Conservation (phyloP, 2,329 filamentous ascomycete species). For the Alternaria triticina region DNA sequence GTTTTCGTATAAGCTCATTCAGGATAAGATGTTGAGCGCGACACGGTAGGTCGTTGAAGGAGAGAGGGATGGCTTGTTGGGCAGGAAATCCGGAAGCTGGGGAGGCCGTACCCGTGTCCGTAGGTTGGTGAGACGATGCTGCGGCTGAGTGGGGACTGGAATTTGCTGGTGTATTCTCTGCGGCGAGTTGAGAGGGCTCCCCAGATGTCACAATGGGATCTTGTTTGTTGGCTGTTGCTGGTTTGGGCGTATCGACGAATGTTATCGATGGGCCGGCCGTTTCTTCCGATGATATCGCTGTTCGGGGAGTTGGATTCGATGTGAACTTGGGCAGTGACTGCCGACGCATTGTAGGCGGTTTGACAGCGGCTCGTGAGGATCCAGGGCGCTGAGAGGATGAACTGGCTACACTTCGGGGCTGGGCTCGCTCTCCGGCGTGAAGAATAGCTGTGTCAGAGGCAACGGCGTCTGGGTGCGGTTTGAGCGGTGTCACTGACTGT, state of each 20-base stretch:
- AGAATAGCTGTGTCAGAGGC: slow-evolving; percentile 40
- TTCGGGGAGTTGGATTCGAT: slow-evolving; percentile 74
- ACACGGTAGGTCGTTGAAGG: slow-evolving; percentile 85
- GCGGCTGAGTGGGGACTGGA: neutral
- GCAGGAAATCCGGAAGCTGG: slow-evolving; percentile 58
- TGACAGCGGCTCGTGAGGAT: slow-evolving; percentile 34
- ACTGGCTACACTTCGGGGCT: slow-evolving; percentile 21
- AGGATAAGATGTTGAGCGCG: slow-evolving; percentile 85
- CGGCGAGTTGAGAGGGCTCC: neutral
- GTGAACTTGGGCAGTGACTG: slow-evolving; percentile 70
- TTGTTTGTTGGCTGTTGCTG: slow-evolving; percentile 16
- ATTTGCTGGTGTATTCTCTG: neutral
- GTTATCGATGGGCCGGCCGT: slow-evolving; percentile 74
- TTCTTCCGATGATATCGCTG: slow-evolving; percentile 68
- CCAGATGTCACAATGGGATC: slow-evolving; percentile 28
- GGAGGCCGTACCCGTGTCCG: slow-evolving; percentile 3
- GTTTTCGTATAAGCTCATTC: slow-evolving; percentile 75
- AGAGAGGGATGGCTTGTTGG: slow-evolving; percentile 70
- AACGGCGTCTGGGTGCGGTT: slow-evolving; percentile 29
- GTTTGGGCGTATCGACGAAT: slow-evolving; percentile 64
- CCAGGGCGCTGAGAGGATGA: slow-evolving; percentile 25
- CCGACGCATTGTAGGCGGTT: slow-evolving; percentile 59
- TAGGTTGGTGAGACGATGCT: neutral
- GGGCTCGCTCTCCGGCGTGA: slow-evolving; percentile 2
- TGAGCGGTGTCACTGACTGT: slow-evolving; percentile 31